A percentile compares a stretch with the other conserved stretches of the same genome.
These are phyloP conservation scores for Teratosphaeria viscida DNA, from an alignment of 2,329 filamentous ascomycete species.

Conservation along the genomic window DNA sequence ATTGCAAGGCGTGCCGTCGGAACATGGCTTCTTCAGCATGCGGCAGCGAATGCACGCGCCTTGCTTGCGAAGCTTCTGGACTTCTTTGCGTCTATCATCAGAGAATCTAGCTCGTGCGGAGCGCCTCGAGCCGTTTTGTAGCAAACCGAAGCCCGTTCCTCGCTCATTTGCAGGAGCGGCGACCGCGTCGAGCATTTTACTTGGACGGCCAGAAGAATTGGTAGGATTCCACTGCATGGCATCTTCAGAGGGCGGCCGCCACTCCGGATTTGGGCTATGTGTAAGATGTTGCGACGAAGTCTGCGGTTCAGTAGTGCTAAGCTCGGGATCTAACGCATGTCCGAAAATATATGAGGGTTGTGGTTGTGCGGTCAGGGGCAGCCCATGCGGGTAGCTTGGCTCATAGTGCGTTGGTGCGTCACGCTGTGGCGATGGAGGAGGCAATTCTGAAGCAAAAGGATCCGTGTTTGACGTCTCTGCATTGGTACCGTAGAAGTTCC, in stretches of 20 bases:
- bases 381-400: neutral
- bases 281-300: neutral
- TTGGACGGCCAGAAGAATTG: neutral
- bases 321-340: neutral
- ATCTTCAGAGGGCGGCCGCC: neutral
- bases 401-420: neutral
- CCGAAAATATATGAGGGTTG: neutral
- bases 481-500: neutral
- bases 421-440: neutral
- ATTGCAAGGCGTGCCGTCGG: constrained; percentile 48
- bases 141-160: constrained; percentile 7
- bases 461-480: neutral
- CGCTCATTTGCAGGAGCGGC: constrained; percentile 5
- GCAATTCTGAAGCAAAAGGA: neutral
- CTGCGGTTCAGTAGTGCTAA: neutral
- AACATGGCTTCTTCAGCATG: constrained; percentile 56
- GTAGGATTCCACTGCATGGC: constrained; percentile 7
- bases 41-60: constrained; percentile 53
- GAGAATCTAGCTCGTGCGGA: constrained; percentile 45
- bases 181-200: constrained; percentile 11
- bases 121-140: constrained; percentile 5
- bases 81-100: constrained; percentile 46
- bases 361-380: neutral
- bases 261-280: neutral
- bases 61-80: constrained; percentile 48